A percentile compares a stretch with the other conserved stretches of the same genome.
Evolutionary conservation across 2,329 filamentous ascomycete species (phyloP).

Genomic region (Ophiostoma sp.): DNA sequence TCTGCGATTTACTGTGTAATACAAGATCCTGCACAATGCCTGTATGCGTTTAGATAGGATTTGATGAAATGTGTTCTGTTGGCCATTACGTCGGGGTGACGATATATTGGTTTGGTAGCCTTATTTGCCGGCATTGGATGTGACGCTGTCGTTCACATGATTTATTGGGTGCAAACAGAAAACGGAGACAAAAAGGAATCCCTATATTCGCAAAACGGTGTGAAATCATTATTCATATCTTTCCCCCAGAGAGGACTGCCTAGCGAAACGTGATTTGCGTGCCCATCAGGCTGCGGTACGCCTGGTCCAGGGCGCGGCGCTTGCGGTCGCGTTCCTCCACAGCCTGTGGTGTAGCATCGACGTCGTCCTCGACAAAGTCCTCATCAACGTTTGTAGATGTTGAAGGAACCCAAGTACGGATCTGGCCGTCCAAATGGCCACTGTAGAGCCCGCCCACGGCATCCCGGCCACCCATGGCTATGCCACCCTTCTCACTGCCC

Average conservation of each 20-base stretch:
- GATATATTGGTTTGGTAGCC: background rate
- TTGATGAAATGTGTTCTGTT: background rate
- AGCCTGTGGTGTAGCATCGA: constrained; percentile 45
- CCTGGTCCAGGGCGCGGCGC: constrained; percentile 74
- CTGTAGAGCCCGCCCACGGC: constrained; percentile 67
- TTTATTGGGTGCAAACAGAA: background rate
- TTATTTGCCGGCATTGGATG: background rate
- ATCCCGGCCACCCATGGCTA: constrained; percentile 61
- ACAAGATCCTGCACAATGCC: background rate
- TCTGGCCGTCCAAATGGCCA: constrained; percentile 79
- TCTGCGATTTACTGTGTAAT: background rate
- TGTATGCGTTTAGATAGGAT: background rate
- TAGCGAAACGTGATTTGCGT: constrained; percentile 64
- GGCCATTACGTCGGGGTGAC: background rate
- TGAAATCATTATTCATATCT: background rate
- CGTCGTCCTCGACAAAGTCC: constrained; percentile 45
- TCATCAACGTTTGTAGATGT: constrained; percentile 48
- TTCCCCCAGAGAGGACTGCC: background rate
- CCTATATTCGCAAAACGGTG: background rate
- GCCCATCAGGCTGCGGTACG: constrained; percentile 75
- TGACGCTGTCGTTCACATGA: background rate
- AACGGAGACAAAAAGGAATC: background rate
- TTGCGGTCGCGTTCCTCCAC: constrained; percentile 63
- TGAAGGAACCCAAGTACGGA: constrained; percentile 73
- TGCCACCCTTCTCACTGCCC: constrained; percentile 51